Percentiles rank a stretch among this genome's conserved stretches.
Conservation (phyloP, 2,329 filamentous ascomycete genomes). For the Hypoxylon sp. region DNA sequence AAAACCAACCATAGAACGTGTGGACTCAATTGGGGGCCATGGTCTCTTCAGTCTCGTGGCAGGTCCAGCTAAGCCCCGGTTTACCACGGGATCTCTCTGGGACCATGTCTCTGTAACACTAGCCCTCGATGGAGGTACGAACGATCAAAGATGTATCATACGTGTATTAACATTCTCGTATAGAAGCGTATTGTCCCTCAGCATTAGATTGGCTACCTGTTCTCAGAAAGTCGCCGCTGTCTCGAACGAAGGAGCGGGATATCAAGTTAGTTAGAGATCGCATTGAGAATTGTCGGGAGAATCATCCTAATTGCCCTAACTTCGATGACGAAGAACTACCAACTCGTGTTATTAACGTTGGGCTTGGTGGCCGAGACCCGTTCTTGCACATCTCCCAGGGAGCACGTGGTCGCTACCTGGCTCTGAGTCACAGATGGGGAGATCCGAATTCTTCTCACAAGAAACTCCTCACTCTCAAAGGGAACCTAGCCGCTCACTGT, state of each 20-base stretch:
- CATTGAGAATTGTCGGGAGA: constrained; percentile 14
- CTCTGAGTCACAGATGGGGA: constrained; percentile 26
- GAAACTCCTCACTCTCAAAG: constrained; percentile 18
- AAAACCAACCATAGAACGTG: constrained; percentile 4
- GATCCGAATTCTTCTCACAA: constrained; percentile 19
- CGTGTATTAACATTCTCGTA: background rate
- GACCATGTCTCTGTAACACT: constrained; percentile 18
- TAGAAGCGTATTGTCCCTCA: constrained; percentile 9
- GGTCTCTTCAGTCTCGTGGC: constrained; percentile 17
- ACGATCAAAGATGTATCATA: background rate
- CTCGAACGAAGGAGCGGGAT: constrained; percentile 14
- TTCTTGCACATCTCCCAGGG: constrained; percentile 18
- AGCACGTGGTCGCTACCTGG: constrained; percentile 4
- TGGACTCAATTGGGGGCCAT: constrained; percentile 23
- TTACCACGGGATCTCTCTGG: constrained; percentile 16
- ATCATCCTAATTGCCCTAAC: constrained; percentile 11
- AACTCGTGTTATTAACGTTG: constrained; percentile 24
- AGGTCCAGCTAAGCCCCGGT: background rate
- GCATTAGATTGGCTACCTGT: constrained; percentile 17
- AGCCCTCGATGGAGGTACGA: constrained; percentile 26
- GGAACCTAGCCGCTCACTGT: constrained; percentile 10
- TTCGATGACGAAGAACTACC: constrained; percentile 8
- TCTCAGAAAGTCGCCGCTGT: background rate
- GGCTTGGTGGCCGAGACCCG: constrained; percentile 8
- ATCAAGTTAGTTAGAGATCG: constrained; percentile 10